phyloP scores from a whole-genome alignment of 2,329 filamentous ascomycete genomes.

The Chalara sp. region DNA sequence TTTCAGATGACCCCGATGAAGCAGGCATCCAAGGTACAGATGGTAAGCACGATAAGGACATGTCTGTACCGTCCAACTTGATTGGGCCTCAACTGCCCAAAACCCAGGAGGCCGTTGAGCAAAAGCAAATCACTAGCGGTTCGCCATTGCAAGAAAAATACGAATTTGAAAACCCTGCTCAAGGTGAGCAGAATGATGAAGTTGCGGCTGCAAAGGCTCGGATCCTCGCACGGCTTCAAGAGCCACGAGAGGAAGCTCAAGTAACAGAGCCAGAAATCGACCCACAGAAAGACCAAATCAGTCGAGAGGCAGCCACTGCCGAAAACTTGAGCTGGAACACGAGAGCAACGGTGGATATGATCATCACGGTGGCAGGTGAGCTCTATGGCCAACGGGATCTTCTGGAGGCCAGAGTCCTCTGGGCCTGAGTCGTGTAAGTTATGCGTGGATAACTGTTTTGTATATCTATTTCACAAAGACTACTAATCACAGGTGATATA shows the following conservation, averaged over 20 bases:
- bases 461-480: too few species aligned
- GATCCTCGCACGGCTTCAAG: slow-evolving; percentile 25
- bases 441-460: too few species aligned
- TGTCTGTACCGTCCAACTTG: background rate
- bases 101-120: background rate
- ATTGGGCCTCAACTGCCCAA: background rate
- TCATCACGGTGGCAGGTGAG: slow-evolving; percentile 80
- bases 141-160: background rate
- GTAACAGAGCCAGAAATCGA: slow-evolving; percentile 1
- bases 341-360: slow-evolving; percentile 79
- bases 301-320: background rate
- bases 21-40: background rate
- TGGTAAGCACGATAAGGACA: too few species aligned
- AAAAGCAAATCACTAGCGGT: background rate
- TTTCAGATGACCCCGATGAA: background rate
- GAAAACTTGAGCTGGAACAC: slow-evolving; percentile 30
- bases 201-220: slow-evolving; percentile 35
- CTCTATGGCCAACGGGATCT: slow-evolving; percentile 86
- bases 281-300: background rate
- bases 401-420: slow-evolving; percentile 62
- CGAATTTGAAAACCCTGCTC: background rate
- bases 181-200: slow-evolving; percentile 3
- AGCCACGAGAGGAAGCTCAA: background rate
- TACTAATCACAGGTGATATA: too few species aligned
- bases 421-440: slow-evolving; percentile 22